phyloP scores from a whole-genome alignment of 768 basidiomycete species.

The Ramaria rubella region DNA sequence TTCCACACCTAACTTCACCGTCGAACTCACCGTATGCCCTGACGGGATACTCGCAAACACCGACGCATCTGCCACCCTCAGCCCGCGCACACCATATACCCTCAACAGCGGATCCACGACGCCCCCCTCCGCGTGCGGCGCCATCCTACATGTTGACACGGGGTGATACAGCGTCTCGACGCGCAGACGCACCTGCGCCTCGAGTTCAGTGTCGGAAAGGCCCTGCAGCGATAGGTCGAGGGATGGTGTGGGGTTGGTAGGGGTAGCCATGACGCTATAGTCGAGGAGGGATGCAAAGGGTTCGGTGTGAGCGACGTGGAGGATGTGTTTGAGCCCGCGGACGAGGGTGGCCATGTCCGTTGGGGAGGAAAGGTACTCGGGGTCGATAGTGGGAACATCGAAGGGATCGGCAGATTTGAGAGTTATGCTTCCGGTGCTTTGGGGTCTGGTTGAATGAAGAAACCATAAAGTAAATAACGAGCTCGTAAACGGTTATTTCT shows the following conservation, averaged over 20 bases:
- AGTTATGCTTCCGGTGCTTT: constrained; percentile 27
- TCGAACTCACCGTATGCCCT: constrained; percentile 38
- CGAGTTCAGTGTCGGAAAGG: constrained; percentile 31
- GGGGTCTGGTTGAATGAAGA: constrained; percentile 12
- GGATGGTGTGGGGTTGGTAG: constrained; percentile 16
- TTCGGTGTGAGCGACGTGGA: constrained; percentile 23
- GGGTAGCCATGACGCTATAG: constrained; percentile 16
- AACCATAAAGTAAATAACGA: constrained; percentile 29
- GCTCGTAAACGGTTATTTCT: neutral
- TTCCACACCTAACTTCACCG: neutral
- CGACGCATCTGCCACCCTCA: constrained; percentile 43
- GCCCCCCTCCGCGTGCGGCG: constrained; percentile 29
- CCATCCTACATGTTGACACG: constrained; percentile 34
- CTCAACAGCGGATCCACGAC: constrained; percentile 38
- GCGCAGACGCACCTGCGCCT: constrained; percentile 26
- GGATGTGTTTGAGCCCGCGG: constrained; percentile 6
- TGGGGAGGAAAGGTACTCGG: constrained; percentile 17
- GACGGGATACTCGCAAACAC: constrained; percentile 38
- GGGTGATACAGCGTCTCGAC: constrained; percentile 41
- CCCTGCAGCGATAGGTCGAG: constrained; percentile 34
- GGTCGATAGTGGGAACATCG: constrained; percentile 39
- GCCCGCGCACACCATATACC: constrained; percentile 37
- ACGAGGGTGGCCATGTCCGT: constrained; percentile 6
- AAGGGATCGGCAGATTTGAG: constrained; percentile 35
- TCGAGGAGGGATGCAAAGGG: constrained; percentile 35